A percentile compares a stretch with the other conserved stretches of the same genome.
These are phyloP conservation scores for Coleophoma crateriformis DNA, from an alignment of 2,329 filamentous ascomycete genomes.

Conservation along the genomic window DNA sequence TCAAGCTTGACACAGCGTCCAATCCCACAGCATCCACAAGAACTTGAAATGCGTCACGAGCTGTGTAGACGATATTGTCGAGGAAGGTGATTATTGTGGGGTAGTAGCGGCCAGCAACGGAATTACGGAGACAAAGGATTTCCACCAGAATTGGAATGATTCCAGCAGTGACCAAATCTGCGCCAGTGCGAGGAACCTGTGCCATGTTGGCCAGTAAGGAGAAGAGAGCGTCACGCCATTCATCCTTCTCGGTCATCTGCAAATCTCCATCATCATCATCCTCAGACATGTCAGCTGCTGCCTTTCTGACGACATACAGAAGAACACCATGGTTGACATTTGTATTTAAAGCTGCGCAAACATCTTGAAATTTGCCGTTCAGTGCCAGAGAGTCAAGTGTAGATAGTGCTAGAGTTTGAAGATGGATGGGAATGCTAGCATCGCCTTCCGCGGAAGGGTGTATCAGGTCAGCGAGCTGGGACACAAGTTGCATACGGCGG, in stretches of 20 bases:
- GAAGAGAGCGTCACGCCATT: constrained; percentile 89
- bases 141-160: constrained; percentile 88
- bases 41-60: constrained; percentile 77
- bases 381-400: constrained; percentile 82
- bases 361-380: constrained; percentile 73
- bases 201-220: constrained; percentile 80
- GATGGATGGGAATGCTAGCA: constrained; percentile 61
- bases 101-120: constrained; percentile 76
- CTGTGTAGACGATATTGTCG: constrained; percentile 80
- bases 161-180: constrained; percentile 82
- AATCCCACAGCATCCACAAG: constrained; percentile 80
- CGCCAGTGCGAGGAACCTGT: constrained; percentile 66
- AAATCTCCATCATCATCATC: constrained; percentile 57
- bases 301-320: constrained; percentile 87
- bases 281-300: constrained; percentile 72
- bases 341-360: constrained; percentile 85
- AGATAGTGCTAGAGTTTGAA: constrained; percentile 78
- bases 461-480: constrained; percentile 87
- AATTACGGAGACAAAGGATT: constrained; percentile 76
- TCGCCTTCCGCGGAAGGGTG: constrained; percentile 73
- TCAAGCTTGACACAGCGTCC: constrained; percentile 83
- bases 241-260: constrained; percentile 64
- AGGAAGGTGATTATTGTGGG: constrained; percentile 81
- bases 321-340: constrained; percentile 95
- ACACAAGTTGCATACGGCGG: constrained; percentile 79